phyloP scores from a whole-genome alignment of 2,329 filamentous ascomycete species.

The Beauveria brongniartii region DNA sequence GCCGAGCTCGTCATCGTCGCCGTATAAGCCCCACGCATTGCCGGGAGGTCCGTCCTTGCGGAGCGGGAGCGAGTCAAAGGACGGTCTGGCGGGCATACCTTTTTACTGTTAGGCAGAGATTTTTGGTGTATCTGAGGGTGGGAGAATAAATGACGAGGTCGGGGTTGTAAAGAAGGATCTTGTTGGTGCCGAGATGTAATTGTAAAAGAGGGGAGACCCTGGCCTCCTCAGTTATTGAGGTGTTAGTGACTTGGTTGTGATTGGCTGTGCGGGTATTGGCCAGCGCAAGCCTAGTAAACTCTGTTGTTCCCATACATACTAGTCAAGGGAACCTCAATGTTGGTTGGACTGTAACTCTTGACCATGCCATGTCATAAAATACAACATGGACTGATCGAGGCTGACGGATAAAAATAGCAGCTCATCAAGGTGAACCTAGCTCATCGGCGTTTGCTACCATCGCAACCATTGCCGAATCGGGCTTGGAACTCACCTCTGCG shows the following conservation, averaged over 20 bases:
- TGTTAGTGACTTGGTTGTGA: neutral
- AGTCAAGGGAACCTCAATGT: no score
- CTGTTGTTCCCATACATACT: neutral
- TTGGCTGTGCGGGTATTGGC: neutral
- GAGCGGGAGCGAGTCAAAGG: constrained; percentile 40
- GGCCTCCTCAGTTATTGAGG: no score
- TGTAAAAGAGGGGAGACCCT: neutral
- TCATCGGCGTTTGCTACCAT: neutral
- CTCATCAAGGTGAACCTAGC: neutral
- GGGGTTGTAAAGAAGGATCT: neutral
- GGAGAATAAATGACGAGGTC: neutral
- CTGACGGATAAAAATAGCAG: neutral
- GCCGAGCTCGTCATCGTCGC: constrained; percentile 41
- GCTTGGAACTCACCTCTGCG: neutral
- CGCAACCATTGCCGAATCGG: neutral
- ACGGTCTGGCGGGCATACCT: constrained; percentile 13
- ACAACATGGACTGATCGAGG: no score
- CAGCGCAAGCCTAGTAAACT: neutral
- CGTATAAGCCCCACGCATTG: constrained; percentile 51
- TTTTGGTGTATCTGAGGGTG: neutral
- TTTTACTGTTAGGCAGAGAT: no score
- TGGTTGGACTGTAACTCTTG: no score
- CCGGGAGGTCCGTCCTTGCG: constrained; percentile 39
- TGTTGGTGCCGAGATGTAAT: neutral
- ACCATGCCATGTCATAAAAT: no score